A percentile compares a stretch with the other conserved stretches of the same genome.
phyloP scores from a whole-genome alignment of 371 early-diverging fungal species.

The Syncephalastrum racemosum region DNA sequence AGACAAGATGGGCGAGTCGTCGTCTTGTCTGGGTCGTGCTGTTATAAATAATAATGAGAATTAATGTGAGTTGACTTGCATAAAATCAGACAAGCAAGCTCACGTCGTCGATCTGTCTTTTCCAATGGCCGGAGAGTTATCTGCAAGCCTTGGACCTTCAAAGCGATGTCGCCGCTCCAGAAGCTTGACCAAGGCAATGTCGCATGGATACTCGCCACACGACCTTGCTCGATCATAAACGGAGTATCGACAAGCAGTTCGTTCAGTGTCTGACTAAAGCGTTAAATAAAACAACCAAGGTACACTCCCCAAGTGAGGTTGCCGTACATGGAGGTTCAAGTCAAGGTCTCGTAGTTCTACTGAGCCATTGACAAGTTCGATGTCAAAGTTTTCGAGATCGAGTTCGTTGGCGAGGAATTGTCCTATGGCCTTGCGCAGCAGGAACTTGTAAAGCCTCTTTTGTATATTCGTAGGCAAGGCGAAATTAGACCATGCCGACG shows the following conservation, averaged over 20 bases:
- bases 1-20: constrained; percentile 71
- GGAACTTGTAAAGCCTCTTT: constrained; percentile 82
- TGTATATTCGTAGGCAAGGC: constrained; percentile 74
- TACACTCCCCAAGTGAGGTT: not conserved
- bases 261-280: constrained; percentile 60
- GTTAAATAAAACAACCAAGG: not conserved
- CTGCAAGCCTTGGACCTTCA: constrained; percentile 74
- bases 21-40: constrained; percentile 33
- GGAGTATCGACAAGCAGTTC: constrained; percentile 71
- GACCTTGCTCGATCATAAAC: constrained; percentile 66
- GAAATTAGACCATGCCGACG: constrained; percentile 47
- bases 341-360: constrained; percentile 77
- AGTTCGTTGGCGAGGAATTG: constrained; percentile 81
- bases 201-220: constrained; percentile 70
- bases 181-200: constrained; percentile 83
- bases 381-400: constrained; percentile 83
- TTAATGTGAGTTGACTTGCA: not conserved
- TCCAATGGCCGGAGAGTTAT: constrained; percentile 53
- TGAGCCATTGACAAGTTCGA: constrained; percentile 81
- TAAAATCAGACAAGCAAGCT: not conserved
- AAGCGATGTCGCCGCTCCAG: constrained; percentile 73
- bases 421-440: constrained; percentile 82
- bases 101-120: constrained; percentile 40
- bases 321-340: constrained; percentile 71
- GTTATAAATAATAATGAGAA: constrained; percentile 4